phyloP scores from a whole-genome alignment of 2,329 filamentous ascomycete genomes.

The Harringtonia aguacate region DNA sequence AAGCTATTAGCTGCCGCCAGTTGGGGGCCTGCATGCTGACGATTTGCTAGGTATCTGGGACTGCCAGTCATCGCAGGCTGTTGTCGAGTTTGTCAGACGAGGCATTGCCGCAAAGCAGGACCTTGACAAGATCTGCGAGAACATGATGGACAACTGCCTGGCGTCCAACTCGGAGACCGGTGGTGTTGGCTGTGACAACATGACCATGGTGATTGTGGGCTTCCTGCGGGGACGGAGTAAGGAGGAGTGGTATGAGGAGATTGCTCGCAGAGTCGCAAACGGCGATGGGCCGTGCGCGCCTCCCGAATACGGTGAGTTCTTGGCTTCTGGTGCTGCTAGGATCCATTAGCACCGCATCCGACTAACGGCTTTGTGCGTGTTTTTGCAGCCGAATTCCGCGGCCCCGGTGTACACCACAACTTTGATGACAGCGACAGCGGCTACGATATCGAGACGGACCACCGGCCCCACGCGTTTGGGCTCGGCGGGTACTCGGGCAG shows the following conservation, averaged over 20 bases:
- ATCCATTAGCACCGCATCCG: too few species aligned
- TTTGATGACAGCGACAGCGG: conserved; percentile 71
- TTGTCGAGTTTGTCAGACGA: conserved; percentile 91
- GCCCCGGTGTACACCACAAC: conserved; percentile 71
- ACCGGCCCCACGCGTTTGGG: conserved; percentile 51
- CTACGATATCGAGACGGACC: conserved; percentile 65
- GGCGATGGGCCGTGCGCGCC: conserved; percentile 97
- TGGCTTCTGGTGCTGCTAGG: not conserved
- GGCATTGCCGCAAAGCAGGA: conserved; percentile 96
- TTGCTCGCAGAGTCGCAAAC: conserved; percentile 86
- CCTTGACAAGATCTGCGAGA: conserved; percentile 90
- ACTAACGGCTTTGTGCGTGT: too few species aligned
- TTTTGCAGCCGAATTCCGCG: conserved; percentile 67
- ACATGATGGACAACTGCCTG: conserved; percentile 99
- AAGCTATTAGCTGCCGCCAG: not conserved
- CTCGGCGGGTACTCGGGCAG: conserved; percentile 66
- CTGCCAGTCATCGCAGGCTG: conserved; percentile 95
- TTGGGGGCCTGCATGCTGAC: not conserved
- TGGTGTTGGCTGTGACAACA: conserved; percentile 97
- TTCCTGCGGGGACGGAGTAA: conserved; percentile 85
- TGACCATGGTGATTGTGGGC: conserved; percentile 92
- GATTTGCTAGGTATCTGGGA: conserved; percentile 92
- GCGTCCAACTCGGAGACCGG: conserved; percentile 97
- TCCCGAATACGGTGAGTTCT: conserved; percentile 91
- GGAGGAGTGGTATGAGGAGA: conserved; percentile 97